Evolutionary conservation across 73 alveolate species (phyloP).

Genomic region (Paramecium pentaurelia): DNA sequence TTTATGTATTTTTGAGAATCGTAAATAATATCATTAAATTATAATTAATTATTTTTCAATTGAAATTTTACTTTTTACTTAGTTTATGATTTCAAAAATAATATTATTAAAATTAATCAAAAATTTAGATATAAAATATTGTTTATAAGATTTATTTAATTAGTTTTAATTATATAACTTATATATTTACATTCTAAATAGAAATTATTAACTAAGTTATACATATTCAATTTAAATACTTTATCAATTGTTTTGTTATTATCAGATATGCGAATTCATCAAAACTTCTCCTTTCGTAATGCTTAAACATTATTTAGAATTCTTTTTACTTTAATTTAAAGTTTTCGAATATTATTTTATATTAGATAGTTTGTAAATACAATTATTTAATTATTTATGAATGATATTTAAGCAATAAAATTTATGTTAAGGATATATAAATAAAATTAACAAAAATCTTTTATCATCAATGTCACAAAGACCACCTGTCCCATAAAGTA

Average conservation of each 20-base stretch:
- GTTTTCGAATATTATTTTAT: neutral
- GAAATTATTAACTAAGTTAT: neutral
- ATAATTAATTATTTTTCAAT: too few species aligned
- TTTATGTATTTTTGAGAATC: neutral
- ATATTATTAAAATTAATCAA: neutral
- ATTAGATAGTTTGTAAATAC: neutral
- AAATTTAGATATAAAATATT: too few species aligned
- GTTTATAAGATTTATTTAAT: neutral
- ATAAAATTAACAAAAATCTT: neutral
- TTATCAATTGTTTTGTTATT: neutral
- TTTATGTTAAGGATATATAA: neutral
- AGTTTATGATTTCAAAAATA: neutral
- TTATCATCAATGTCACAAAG: neutral
- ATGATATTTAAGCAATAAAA: neutral
- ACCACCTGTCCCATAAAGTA: conserved; percentile 22
- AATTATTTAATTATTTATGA: neutral
- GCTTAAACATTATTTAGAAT: neutral
- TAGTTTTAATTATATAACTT: too few species aligned
- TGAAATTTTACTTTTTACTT: too few species aligned
- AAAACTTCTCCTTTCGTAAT: neutral
- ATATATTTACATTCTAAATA: too few species aligned
- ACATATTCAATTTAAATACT: neutral
- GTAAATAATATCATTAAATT: too few species aligned
- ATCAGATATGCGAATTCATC: neutral
- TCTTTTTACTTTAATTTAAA: neutral